phyloP scores from a whole-genome alignment of 2,329 filamentous ascomycete species.

The Alternaria sp. region DNA sequence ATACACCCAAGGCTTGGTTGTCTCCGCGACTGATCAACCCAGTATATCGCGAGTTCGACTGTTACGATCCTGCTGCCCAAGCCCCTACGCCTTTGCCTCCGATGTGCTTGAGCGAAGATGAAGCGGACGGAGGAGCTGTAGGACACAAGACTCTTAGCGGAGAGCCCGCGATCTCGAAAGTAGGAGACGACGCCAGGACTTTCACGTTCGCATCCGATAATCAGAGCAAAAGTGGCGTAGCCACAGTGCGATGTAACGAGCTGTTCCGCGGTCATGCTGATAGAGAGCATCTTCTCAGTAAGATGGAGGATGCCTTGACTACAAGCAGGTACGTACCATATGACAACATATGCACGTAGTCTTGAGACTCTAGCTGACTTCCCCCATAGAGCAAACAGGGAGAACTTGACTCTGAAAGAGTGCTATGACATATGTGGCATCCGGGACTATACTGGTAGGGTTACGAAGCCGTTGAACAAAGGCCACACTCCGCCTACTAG shows the following conservation, averaged over 20 bases:
- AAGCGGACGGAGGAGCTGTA: not conserved
- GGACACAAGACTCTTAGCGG: too few species aligned
- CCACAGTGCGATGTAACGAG: slow-evolving; percentile 11
- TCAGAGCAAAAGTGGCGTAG: not conserved
- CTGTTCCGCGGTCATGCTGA: slow-evolving; percentile 9
- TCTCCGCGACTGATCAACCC: not conserved
- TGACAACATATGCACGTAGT: not conserved
- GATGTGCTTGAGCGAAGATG: slow-evolving; percentile 18
- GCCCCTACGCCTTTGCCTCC: slow-evolving; percentile 36
- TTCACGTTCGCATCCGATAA: slow-evolving; percentile 3
- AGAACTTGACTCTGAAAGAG: slow-evolving; percentile 17
- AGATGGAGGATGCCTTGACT: slow-evolving; percentile 24
- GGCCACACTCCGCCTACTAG: not conserved
- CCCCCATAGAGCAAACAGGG: slow-evolving; percentile 3
- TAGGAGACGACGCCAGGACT: too few species aligned
- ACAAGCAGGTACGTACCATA: slow-evolving; percentile 9
- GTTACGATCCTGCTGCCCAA: slow-evolving; percentile 25
- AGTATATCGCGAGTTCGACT: slow-evolving; percentile 33
- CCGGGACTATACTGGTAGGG: not conserved
- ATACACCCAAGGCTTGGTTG: not conserved
- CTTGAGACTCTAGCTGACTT: not conserved
- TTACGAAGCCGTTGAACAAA: not conserved
- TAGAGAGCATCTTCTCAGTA: slow-evolving; percentile 14
- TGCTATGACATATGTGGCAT: slow-evolving; percentile 18
- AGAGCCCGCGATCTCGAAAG: not conserved